Evolutionary conservation across 2,329 filamentous ascomycete species (phyloP).

Genomic region (Alternaria burnsii): DNA sequence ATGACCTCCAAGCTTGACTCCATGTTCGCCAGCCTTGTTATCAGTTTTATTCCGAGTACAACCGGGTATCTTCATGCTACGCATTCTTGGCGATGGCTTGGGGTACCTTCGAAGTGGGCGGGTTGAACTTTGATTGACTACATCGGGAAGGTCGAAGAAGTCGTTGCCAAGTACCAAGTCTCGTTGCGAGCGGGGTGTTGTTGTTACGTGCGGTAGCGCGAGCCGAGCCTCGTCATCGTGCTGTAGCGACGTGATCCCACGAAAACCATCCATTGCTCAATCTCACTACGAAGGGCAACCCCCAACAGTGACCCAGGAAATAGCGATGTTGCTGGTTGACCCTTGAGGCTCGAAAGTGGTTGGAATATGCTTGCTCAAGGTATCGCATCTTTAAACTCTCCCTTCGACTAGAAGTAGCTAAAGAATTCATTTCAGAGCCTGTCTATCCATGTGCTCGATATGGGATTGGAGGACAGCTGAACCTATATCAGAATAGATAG

Average conservation of each 20-base stretch:
- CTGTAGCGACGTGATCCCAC: neutral
- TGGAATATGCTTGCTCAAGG: neutral
- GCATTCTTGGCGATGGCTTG: constrained; percentile 7
- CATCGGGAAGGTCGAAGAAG: constrained; percentile 10
- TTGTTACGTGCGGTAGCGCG: constrained; percentile 7
- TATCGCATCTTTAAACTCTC: neutral
- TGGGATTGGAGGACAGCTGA: constrained; percentile 17
- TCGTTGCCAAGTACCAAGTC: constrained; percentile 10
- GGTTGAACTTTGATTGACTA: constrained; percentile 5
- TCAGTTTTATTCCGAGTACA: neutral
- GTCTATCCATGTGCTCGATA: constrained; percentile 21
- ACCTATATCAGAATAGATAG: constrained; percentile 7
- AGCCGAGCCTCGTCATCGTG: constrained; percentile 6
- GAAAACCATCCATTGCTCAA: neutral
- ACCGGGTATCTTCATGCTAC: neutral
- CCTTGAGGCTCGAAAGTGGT: neutral
- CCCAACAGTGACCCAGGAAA: neutral
- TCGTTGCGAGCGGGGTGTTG: constrained; percentile 7
- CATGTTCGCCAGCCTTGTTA: constrained; percentile 3
- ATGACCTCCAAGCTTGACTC: constrained; percentile 7
- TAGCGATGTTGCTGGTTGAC: neutral
- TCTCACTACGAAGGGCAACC: neutral
- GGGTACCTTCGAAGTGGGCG: neutral
- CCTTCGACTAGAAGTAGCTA: neutral
- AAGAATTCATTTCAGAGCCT: constrained; percentile 18